phyloP scores from a whole-genome alignment of 345 rosid species.

The Combretum micranthum region DNA sequence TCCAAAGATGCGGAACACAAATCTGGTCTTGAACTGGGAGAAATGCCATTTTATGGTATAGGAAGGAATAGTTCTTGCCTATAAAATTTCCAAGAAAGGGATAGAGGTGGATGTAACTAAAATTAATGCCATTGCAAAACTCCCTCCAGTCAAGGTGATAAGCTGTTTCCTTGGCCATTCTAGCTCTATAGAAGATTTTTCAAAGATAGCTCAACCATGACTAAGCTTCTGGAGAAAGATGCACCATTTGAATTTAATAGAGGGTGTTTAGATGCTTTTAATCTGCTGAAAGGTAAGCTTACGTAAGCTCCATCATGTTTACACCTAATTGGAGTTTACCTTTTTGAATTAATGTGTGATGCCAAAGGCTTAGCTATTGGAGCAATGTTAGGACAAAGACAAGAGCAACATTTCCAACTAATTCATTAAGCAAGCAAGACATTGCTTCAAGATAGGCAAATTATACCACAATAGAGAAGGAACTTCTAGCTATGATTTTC shows the following conservation, averaged over 20 bases:
- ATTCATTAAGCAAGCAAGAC: constrained; percentile 1
- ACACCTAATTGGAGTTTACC: background rate
- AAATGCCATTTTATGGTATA: too few species aligned
- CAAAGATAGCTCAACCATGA: too few species aligned
- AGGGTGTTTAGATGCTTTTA: too few species aligned
- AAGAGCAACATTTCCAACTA: background rate
- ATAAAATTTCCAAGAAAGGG: too few species aligned
- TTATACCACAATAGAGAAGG: constrained; percentile 5
- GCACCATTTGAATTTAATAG: too few species aligned
- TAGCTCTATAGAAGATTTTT: too few species aligned
- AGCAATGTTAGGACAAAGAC: background rate
- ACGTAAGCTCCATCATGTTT: background rate
- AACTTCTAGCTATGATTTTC: background rate
- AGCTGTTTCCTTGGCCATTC: constrained; percentile 1
- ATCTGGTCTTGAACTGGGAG: too few species aligned
- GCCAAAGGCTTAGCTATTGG: background rate
- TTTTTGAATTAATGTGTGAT: background rate
- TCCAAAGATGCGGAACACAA: background rate
- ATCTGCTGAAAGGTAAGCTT: background rate
- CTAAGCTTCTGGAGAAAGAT: too few species aligned
- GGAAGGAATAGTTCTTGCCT: too few species aligned
- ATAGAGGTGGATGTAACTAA: background rate
- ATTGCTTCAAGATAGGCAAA: background rate
- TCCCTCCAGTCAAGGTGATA: background rate
- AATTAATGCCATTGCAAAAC: background rate